phyloP scores from a whole-genome alignment of 306 rosid species.

The Cajanus cajan region DNA sequence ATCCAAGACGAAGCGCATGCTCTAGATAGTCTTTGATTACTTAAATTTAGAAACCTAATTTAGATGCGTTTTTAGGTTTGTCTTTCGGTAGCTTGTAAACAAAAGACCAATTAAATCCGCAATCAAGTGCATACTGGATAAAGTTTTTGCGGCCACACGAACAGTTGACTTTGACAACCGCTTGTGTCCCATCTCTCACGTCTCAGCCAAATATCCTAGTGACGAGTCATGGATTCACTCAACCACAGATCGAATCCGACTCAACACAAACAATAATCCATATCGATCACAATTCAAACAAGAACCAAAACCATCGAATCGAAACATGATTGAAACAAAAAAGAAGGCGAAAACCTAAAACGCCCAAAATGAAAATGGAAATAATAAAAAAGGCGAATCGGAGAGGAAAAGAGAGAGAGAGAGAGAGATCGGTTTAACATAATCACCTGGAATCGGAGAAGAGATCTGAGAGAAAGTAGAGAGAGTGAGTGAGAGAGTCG shows the following conservation, averaged over 20 bases:
- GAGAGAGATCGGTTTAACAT: conserved; percentile 15
- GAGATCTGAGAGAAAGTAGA: conserved; percentile 32
- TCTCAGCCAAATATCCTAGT: conserved; percentile 16
- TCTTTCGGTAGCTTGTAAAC: not conserved
- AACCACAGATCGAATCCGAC: conserved; percentile 36
- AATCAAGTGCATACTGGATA: conserved; percentile 11
- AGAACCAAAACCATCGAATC: conserved; percentile 15
- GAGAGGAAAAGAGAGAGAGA: not conserved
- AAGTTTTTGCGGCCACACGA: not conserved
- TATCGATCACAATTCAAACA: conserved; percentile 26
- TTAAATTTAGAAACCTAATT: not conserved
- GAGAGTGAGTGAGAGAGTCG: conserved; percentile 30
- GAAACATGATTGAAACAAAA: conserved; percentile 4
- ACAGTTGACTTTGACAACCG: conserved; percentile 22
- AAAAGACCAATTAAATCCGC: not conserved
- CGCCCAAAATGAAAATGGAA: conserved; percentile 15
- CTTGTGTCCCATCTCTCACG: not conserved
- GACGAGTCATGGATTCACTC: conserved; percentile 12
- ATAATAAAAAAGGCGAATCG: conserved; percentile 10
- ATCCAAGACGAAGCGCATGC: not conserved
- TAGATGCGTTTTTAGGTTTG: not conserved
- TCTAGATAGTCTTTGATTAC: not conserved
- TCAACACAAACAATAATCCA: conserved; percentile 10
- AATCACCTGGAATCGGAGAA: conserved; percentile 34
- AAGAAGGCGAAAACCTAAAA: conserved; percentile 21